These are phyloP conservation scores for Sphaceloma murrayae DNA, from an alignment of 2,329 filamentous ascomycete genomes.

Conservation along the genomic window DNA sequence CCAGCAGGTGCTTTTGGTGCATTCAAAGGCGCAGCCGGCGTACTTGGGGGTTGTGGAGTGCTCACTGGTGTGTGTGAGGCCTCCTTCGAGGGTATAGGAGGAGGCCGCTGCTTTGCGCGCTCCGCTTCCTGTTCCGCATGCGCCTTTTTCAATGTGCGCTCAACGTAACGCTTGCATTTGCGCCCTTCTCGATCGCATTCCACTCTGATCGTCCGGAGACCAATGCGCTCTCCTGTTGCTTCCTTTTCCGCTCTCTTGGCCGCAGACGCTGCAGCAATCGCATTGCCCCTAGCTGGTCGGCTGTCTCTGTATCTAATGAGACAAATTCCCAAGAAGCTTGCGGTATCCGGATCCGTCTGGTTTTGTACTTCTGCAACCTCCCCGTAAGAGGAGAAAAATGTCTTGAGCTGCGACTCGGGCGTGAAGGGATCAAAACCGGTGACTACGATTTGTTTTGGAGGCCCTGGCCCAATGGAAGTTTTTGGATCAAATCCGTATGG, in stretches of 20 bases:
- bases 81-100: constrained; percentile 21
- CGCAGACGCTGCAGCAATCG: constrained; percentile 63
- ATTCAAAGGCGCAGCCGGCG: constrained; percentile 77
- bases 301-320: constrained; percentile 81
- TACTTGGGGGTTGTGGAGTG: constrained; percentile 56
- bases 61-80: constrained; percentile 23
- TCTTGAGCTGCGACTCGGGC: constrained; percentile 64
- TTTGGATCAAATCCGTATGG: constrained; percentile 73
- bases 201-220: constrained; percentile 66
- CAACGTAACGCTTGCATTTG: constrained; percentile 68
- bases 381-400: constrained; percentile 70
- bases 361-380: constrained; percentile 87
- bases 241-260: constrained; percentile 70
- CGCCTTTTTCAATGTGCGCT: constrained; percentile 61
- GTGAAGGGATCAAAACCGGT: constrained; percentile 93
- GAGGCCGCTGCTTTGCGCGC: constrained; percentile 26
- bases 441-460: constrained; percentile 82
- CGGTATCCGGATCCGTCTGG: constrained; percentile 88
- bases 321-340: constrained; percentile 87
- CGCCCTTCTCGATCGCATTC: constrained; percentile 83
- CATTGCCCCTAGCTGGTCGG: constrained; percentile 42
- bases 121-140: constrained; percentile 48
- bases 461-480: constrained; percentile 79
- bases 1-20: constrained; percentile 78
- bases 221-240: constrained; percentile 71